Evolutionary conservation across 169 alveolate species (phyloP).

Genomic region (Theileria annulata): DNA sequence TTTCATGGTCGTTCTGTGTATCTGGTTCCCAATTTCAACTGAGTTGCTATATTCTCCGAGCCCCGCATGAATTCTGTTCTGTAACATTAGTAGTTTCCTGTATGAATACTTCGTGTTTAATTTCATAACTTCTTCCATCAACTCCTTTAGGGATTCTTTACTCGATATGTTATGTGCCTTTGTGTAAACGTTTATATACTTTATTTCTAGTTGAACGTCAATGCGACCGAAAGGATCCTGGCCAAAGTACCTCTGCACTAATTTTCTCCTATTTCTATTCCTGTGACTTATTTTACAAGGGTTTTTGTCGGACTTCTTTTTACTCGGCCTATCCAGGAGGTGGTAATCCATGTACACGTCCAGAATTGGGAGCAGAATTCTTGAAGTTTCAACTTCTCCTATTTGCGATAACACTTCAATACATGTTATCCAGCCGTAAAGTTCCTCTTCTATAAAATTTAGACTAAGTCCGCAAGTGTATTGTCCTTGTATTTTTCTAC

Average conservation of each 20-base stretch:
- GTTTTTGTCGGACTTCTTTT: conserved; percentile 22
- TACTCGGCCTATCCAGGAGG: not conserved
- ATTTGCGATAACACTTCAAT: conserved; percentile 41
- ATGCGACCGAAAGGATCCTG: not conserved
- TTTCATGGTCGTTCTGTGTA: conserved; percentile 29
- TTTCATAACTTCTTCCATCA: conserved; percentile 15
- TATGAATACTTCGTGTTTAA: conserved; percentile 4
- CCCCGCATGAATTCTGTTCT: conserved; percentile 37
- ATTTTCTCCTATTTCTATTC: conserved; percentile 6
- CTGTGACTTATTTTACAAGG: not conserved
- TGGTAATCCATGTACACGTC: conserved; percentile 31
- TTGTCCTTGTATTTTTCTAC: not conserved
- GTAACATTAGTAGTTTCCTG: conserved; percentile 41
- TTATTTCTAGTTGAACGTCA: conserved; percentile 23
- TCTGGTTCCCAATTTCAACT: conserved; percentile 16
- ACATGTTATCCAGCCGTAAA: conserved; percentile 60
- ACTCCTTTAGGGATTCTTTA: conserved; percentile 9
- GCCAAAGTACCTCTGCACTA: conserved; percentile 26
- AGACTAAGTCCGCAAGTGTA: not conserved
- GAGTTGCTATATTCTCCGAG: conserved; percentile 13
- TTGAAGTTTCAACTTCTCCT: conserved; percentile 34
- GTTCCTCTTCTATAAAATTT: conserved; percentile 41
- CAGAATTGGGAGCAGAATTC: conserved; percentile 37
- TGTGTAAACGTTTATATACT: conserved; percentile 26
- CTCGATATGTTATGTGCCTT: not conserved